Evolutionary conservation across 2,329 filamentous ascomycete genomes (phyloP).

Genomic region (Periglandula ipomoeae): DNA sequence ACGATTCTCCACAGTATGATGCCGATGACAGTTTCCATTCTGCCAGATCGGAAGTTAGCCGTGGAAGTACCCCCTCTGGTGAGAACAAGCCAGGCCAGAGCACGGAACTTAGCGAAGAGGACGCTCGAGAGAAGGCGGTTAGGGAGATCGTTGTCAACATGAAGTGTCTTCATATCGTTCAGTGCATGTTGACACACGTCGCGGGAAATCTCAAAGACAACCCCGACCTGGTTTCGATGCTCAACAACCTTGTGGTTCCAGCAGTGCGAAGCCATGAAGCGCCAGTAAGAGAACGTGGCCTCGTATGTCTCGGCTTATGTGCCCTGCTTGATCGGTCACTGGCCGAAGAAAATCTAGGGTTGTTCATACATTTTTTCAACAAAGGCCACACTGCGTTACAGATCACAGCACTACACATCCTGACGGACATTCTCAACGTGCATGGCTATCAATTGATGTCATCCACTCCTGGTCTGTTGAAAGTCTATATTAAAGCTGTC

Average conservation of each 20-base stretch:
- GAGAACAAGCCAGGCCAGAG: conserved; percentile 31
- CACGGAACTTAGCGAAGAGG: conserved; percentile 49
- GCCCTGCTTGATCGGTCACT: conserved; percentile 85
- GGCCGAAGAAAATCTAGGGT: conserved; percentile 79
- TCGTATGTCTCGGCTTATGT: conserved; percentile 84
- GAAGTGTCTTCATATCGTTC: conserved; percentile 94
- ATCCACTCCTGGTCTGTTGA: conserved; percentile 60
- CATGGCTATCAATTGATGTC: conserved; percentile 73
- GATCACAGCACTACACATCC: conserved; percentile 80
- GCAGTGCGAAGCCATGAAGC: conserved; percentile 90
- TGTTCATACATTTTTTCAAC: conserved; percentile 93
- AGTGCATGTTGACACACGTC: conserved; percentile 95
- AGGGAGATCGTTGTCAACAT: conserved; percentile 94
- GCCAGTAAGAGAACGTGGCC: conserved; percentile 80
- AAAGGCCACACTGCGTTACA: conserved; percentile 88
- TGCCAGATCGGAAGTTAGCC: conserved; percentile 74
- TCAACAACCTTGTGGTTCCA: conserved; percentile 93
- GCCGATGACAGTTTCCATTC: conserved; percentile 79
- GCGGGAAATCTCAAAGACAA: conserved; percentile 81
- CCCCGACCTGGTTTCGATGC: conserved; percentile 87
- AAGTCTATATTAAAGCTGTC: conserved; percentile 77
- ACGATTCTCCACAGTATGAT: conserved; percentile 50
- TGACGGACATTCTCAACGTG: conserved; percentile 86
- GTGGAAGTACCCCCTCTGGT: conserved; percentile 47
- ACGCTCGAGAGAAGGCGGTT: conserved; percentile 65